phyloP scores from a whole-genome alignment of 441 rosid species.

The Isatis lusitanica region DNA sequence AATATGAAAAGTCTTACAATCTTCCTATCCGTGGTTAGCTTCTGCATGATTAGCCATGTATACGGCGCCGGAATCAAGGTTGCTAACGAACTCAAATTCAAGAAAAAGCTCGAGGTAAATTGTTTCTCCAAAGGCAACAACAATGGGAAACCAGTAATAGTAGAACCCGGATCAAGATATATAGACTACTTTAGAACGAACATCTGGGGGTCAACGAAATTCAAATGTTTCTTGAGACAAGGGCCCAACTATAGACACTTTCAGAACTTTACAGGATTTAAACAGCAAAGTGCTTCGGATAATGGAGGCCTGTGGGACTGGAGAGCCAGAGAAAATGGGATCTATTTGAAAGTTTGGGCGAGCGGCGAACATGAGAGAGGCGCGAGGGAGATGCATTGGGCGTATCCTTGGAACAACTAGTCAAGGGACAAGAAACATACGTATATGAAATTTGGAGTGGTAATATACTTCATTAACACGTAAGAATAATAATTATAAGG shows the following conservation, averaged over 20 bases:
- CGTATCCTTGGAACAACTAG: not conserved
- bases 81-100: constrained; percentile 2
- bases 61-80: not conserved
- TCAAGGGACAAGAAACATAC: not conserved
- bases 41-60: constrained; percentile 20
- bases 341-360: constrained; percentile 1
- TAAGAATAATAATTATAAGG: not conserved
- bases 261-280: constrained; percentile 16
- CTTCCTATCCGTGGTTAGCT: not conserved
- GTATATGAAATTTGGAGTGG: not conserved
- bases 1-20: not conserved
- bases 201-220: not conserved
- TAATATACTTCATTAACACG: not conserved
- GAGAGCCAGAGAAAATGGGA: constrained; percentile 29
- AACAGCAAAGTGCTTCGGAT: not conserved
- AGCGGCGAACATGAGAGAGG: not conserved
- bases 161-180: not conserved
- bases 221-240: constrained; percentile 20
- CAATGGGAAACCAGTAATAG: not conserved
- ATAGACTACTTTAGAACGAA: not conserved
- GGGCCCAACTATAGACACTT: not conserved
- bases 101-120: not conserved
- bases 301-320: constrained; percentile 20
- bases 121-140: constrained; percentile 5
- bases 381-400: not conserved